Conservation (phyloP, 139 green algal genomes). For the Chlamydomonas schloesseri region DNA sequence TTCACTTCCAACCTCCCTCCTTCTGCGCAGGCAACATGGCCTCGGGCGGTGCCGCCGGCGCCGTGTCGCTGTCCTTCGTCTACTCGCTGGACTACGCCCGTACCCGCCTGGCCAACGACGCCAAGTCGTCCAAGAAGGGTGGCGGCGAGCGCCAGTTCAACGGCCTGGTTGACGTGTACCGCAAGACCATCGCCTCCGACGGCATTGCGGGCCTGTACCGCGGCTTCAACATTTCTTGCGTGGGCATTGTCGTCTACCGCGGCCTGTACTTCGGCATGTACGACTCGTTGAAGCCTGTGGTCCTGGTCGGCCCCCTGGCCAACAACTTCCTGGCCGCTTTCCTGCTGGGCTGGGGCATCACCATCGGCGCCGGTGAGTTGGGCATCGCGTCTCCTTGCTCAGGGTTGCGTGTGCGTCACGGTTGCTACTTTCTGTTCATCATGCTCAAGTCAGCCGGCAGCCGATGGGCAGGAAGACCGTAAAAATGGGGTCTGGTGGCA, state of each 20-base stretch:
- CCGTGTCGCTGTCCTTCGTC: constrained; percentile 95
- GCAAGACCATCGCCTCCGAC: constrained; percentile 79
- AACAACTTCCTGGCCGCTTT: constrained; percentile 70
- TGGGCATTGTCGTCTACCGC: constrained; percentile 99
- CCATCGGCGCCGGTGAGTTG: constrained; percentile 59
- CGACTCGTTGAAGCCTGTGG: constrained; percentile 95
- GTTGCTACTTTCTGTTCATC: constrained; percentile 39
- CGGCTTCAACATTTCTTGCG: constrained; percentile 89
- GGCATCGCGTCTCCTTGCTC: too few species aligned
- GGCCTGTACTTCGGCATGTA: constrained; percentile 99
- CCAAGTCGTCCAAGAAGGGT: constrained; percentile 76
- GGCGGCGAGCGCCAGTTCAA: constrained; percentile 64
- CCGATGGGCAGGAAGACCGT: too few species aligned
- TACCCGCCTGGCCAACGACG: constrained; percentile 97
- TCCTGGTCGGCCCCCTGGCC: constrained; percentile 64
- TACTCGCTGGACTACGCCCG: constrained; percentile 99
- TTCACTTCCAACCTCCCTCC: neutral
- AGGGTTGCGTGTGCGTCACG: neutral
- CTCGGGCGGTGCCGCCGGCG: constrained; percentile 92
- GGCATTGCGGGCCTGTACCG: constrained; percentile 73
- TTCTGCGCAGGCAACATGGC: constrained; percentile 90
- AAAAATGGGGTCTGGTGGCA: too few species aligned
- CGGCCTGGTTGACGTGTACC: constrained; percentile 93
- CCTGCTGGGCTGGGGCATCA: constrained; percentile 76
- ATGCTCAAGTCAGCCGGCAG: too few species aligned